Percentiles rank a stretch among this genome's conserved stretches.
These are phyloP conservation scores for Protea cynaroides DNA, from an alignment of 164 flowering plant species.

Conservation along the genomic window DNA sequence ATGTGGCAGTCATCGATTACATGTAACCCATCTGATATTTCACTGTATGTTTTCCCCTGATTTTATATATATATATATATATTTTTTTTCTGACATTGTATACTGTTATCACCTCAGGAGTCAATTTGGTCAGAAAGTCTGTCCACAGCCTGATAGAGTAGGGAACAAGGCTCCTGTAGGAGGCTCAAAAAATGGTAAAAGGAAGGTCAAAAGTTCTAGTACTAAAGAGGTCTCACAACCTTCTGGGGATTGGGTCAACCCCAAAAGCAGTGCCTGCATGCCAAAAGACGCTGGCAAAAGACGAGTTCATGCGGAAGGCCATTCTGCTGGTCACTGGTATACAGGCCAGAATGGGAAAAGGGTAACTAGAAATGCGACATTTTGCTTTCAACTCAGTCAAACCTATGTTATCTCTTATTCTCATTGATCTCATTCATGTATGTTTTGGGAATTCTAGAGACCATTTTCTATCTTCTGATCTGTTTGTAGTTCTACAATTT, in stretches of 20 bases:
- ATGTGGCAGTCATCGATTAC: slow-evolving; percentile 57
- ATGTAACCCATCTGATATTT: slow-evolving; percentile 30
- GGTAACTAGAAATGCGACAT: slow-evolving; percentile 28
- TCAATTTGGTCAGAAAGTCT: slow-evolving; percentile 51
- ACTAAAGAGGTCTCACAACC: slow-evolving; percentile 25
- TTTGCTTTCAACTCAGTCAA: neutral
- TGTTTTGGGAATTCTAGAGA: neutral
- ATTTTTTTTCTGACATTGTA: neutral
- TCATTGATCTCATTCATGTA: neutral
- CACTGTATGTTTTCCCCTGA: neutral
- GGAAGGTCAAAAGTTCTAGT: slow-evolving; percentile 23
- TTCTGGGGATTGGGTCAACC: slow-evolving; percentile 59
- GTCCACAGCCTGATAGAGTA: slow-evolving; percentile 17
- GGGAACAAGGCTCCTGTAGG: slow-evolving; percentile 15
- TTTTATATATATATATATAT: neutral
- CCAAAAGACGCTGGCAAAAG: slow-evolving; percentile 70
- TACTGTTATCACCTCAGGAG: slow-evolving; percentile 38
- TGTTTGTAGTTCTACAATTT: too few relatives aligned
- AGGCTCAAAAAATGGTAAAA: slow-evolving; percentile 28
- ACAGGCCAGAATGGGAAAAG: slow-evolving; percentile 57
- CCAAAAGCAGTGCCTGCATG: slow-evolving; percentile 25
- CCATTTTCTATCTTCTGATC: too few relatives aligned
- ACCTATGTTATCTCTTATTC: neutral
- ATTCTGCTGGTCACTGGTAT: slow-evolving; percentile 65
- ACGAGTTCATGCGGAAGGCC: slow-evolving; percentile 48